These are phyloP conservation scores for Phellopilus nigrolimitatus DNA, from an alignment of 1,284 basidiomycete species.

Conservation along the genomic window DNA sequence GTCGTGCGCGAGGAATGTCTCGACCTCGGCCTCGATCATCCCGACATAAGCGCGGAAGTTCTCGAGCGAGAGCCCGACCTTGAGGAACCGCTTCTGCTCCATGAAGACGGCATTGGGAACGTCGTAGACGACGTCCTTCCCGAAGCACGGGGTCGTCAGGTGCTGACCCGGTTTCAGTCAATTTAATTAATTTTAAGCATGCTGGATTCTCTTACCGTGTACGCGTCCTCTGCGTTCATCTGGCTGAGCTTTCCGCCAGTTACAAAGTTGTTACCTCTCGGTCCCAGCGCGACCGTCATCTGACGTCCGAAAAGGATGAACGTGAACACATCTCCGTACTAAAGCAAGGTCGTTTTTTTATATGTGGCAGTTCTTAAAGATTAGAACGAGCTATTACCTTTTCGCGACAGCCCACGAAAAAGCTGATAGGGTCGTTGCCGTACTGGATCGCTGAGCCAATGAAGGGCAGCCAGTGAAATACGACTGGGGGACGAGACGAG, in stretches of 20 bases:
- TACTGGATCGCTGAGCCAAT: conserved; percentile 73
- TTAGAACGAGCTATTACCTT: conserved; percentile 69
- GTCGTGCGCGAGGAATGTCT: conserved; percentile 64
- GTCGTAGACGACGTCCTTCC: conserved; percentile 97
- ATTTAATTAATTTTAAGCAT: background rate
- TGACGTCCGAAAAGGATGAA: conserved; percentile 86
- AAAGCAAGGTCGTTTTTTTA: conserved; percentile 2
- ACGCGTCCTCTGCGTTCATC: conserved; percentile 95
- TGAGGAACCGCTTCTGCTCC: conserved; percentile 99
- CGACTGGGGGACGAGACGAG: conserved; percentile 63
- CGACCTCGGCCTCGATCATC: conserved; percentile 85
- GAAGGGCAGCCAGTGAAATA: conserved; percentile 75
- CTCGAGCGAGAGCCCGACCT: conserved; percentile 88
- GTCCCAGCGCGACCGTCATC: conserved; percentile 88
- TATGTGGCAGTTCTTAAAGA: background rate
- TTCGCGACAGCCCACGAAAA: conserved; percentile 70
- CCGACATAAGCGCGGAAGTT: conserved; percentile 89
- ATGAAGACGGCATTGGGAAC: conserved; percentile 95
- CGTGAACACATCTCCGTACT: conserved; percentile 83
- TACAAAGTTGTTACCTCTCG: conserved; percentile 92
- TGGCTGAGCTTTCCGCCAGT: conserved; percentile 90
- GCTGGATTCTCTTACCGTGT: conserved; percentile 58
- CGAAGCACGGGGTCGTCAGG: conserved; percentile 89
- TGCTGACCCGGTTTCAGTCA: conserved; percentile 47
- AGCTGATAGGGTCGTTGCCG: conserved; percentile 76